phyloP scores from a whole-genome alignment of 768 basidiomycete species.

The Udeniomyces megalosporus region DNA sequence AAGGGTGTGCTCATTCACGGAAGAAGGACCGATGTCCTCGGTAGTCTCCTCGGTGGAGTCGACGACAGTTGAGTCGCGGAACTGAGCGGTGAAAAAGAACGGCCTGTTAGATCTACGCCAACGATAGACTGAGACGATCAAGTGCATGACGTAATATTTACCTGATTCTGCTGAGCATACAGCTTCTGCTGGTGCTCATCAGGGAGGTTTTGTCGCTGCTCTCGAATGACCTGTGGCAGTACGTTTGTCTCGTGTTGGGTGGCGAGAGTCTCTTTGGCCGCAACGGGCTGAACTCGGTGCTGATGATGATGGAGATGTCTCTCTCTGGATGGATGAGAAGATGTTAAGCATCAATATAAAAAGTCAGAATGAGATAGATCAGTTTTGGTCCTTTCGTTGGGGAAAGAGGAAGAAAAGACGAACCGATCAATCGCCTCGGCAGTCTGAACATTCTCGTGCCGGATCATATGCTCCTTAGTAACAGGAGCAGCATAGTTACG shows the following conservation, averaged over 20 bases:
- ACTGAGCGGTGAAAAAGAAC: background rate
- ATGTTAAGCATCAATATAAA: background rate
- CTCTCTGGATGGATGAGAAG: background rate
- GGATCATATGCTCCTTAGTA: conserved; percentile 26
- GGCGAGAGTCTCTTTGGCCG: conserved; percentile 22
- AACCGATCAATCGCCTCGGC: conserved; percentile 29
- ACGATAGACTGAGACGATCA: too few relatives aligned
- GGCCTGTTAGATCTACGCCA: too few relatives aligned
- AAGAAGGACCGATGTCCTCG: conserved; percentile 22
- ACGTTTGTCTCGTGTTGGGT: conserved; percentile 26
- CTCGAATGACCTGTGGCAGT: conserved; percentile 25
- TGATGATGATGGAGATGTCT: conserved; percentile 16
- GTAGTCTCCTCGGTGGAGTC: conserved; percentile 20
- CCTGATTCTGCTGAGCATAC: conserved; percentile 24
- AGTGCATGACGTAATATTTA: too few relatives aligned
- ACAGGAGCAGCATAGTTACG: conserved; percentile 18
- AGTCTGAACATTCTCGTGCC: conserved; percentile 24
- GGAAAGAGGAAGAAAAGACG: too few relatives aligned
- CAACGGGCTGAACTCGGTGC: conserved; percentile 31
- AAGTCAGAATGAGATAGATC: background rate
- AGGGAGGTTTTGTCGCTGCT: conserved; percentile 27
- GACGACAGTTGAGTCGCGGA: conserved; percentile 3
- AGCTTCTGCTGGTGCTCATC: conserved; percentile 28
- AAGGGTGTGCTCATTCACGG: conserved; percentile 28
- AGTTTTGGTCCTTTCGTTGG: too few relatives aligned